Conservation (phyloP, 306 rosid genomes). For the Cicer pinnatifidum region DNA sequence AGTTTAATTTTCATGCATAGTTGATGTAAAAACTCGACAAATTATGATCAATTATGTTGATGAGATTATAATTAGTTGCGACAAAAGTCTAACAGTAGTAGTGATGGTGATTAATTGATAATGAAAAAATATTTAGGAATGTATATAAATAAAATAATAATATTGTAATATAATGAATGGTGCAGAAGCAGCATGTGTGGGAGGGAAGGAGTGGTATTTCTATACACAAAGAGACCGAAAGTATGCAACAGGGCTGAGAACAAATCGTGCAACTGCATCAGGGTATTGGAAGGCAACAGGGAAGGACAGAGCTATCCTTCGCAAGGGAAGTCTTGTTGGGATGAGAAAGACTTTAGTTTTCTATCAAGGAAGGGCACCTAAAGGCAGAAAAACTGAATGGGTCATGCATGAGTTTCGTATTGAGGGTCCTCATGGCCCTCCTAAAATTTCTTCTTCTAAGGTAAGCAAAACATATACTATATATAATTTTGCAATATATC, state of each 20-base stretch:
- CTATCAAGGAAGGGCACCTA: constrained; percentile 97
- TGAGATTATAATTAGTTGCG: no score
- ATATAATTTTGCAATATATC: constrained; percentile 6
- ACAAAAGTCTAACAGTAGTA: no score
- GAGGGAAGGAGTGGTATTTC: constrained; percentile 94
- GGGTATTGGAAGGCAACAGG: constrained; percentile 99
- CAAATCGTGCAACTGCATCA: constrained; percentile 88
- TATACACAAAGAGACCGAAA: constrained; percentile 82
- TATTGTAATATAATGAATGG: not conserved
- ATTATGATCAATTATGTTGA: no score
- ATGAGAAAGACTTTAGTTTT: constrained; percentile 94
- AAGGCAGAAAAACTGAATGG: constrained; percentile 88
- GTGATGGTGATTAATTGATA: no score
- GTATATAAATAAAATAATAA: no score
- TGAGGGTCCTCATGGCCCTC: constrained; percentile 64
- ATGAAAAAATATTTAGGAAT: no score
- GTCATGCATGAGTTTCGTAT: constrained; percentile 94
- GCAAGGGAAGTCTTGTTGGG: constrained; percentile 71
- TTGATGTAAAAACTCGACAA: no score
- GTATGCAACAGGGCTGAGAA: constrained; percentile 83
- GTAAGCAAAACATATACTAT: constrained; percentile 40
- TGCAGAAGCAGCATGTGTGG: constrained; percentile 78
- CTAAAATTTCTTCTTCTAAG: constrained; percentile 61
- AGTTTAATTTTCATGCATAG: no score
- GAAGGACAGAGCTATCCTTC: constrained; percentile 68